Conservation (phyloP, 2,329 filamentous ascomycete species). For the Fusarium transvaalense region DNA sequence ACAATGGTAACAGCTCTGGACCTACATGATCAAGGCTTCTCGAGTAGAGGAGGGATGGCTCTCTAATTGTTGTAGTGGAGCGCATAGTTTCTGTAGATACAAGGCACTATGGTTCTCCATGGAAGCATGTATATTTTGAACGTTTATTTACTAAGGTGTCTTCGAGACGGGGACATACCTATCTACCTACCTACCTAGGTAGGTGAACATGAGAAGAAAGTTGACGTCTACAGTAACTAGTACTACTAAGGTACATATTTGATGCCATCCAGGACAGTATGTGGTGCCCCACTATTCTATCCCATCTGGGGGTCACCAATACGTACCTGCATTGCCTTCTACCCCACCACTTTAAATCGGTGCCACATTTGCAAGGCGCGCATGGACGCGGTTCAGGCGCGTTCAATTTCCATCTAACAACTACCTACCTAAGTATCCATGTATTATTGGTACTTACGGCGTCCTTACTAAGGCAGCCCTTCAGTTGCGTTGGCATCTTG, state of each 20-base stretch:
- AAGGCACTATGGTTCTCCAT: background rate
- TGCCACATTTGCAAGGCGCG: constrained; percentile 39
- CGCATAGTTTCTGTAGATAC: background rate
- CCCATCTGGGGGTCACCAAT: too few species aligned
- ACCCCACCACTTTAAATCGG: constrained; percentile 46
- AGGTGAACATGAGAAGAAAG: too few species aligned
- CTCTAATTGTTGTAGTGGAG: background rate
- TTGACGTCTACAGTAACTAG: too few species aligned
- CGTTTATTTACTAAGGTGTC: too few species aligned
- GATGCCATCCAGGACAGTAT: too few species aligned
- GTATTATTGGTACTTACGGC: background rate
- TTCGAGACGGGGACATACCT: too few species aligned
- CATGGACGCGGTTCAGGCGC: constrained; percentile 43
- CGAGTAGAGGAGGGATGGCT: background rate
- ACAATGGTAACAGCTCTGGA: background rate
- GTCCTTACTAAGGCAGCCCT: background rate
- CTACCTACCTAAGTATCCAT: too few species aligned
- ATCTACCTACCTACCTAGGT: too few species aligned
- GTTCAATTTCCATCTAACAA: constrained; percentile 29
- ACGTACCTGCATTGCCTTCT: background rate
- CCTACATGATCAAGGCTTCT: too few species aligned
- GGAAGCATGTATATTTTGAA: background rate
- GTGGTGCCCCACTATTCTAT: too few species aligned
- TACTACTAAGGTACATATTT: too few species aligned
- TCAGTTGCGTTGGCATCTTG: background rate